Conservation (phyloP, 139 green algal species). For the Volvox africanus region DNA sequence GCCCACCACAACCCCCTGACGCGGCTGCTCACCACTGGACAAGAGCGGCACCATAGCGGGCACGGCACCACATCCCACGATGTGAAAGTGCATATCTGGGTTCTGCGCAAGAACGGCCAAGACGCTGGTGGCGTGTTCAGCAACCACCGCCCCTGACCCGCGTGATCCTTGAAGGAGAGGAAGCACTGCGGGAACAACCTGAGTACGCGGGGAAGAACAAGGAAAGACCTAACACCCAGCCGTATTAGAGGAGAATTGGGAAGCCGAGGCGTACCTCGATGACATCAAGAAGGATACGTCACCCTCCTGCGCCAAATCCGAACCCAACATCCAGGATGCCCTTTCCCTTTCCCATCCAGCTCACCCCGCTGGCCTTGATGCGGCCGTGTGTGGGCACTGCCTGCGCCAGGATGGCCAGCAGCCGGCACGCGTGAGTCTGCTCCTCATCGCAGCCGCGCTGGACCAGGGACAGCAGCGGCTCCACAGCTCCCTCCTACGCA, state of each 20-base stretch:
- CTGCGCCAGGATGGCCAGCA: constrained; percentile 53
- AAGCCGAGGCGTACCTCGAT: no score
- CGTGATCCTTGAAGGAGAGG: constrained; percentile 19
- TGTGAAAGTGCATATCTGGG: constrained; percentile 63
- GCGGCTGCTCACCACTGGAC: background rate
- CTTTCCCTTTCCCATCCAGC: background rate
- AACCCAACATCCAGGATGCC: no score
- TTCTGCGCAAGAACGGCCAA: constrained; percentile 62
- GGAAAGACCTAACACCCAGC: no score
- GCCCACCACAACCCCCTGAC: no score
- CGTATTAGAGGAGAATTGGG: no score
- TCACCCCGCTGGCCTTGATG: constrained; percentile 22
- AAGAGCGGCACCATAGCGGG: constrained; percentile 60
- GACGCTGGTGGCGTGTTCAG: constrained; percentile 56
- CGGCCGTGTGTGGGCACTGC: constrained; percentile 43
- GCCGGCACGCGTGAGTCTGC: constrained; percentile 40
- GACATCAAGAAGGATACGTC: no score
- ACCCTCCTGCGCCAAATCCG: no score
- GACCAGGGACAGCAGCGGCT: constrained; percentile 28
- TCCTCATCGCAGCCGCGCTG: constrained; percentile 3
- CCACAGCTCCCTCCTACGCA: constrained; percentile 30
- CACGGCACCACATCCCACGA: constrained; percentile 57
- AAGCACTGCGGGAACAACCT: constrained; percentile 30
- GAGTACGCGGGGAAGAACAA: background rate
- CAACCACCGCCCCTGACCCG: background rate